Conservation (phyloP, 371 early-diverging fungal species). For the Apophysomyces ossiformis region DNA sequence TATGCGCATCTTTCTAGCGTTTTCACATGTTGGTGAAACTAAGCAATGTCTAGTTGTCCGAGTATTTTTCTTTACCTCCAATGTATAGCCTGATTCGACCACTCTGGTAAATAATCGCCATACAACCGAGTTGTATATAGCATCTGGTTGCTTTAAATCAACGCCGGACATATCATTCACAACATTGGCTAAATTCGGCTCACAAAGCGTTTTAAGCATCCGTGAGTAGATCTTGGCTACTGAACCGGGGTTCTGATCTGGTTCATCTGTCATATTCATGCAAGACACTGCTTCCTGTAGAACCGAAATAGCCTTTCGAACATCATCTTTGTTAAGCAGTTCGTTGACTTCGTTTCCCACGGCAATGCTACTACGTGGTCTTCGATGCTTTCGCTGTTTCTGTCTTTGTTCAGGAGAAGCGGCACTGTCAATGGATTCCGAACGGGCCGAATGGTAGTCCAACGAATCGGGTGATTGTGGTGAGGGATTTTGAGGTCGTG, state of each 20-base stretch:
- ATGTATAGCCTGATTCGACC: slow-evolving; percentile 41
- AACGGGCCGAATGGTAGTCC: slow-evolving; percentile 7
- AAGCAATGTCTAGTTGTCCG: background rate
- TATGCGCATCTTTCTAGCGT: slow-evolving; percentile 30
- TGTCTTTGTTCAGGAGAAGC: slow-evolving; percentile 6
- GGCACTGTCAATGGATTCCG: slow-evolving; percentile 5
- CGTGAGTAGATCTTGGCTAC: slow-evolving; percentile 37
- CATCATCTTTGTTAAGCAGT: slow-evolving; percentile 32
- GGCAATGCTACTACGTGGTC: slow-evolving; percentile 24
- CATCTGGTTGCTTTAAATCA: slow-evolving; percentile 11
- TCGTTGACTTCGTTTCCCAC: slow-evolving; percentile 30
- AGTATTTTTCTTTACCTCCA: slow-evolving; percentile 27
- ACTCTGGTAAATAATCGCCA: slow-evolving; percentile 48
- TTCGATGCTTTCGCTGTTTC: slow-evolving; percentile 12
- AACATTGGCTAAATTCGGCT: slow-evolving; percentile 25
- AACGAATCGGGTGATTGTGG: slow-evolving; percentile 1
- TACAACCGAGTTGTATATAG: slow-evolving; percentile 33
- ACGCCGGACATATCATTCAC: slow-evolving; percentile 28
- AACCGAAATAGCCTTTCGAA: slow-evolving; percentile 29
- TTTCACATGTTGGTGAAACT: background rate
- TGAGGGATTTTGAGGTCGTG: background rate
- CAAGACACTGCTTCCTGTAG: slow-evolving; percentile 31
- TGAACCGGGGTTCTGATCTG: slow-evolving; percentile 19
- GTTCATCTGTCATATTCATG: slow-evolving; percentile 22
- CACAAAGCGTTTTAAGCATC: slow-evolving; percentile 40